A percentile compares a stretch with the other conserved stretches of the same genome.
These are phyloP conservation scores for Ogataea glucozyma DNA, from an alignment of 805 yeast species.

Conservation along the genomic window DNA sequence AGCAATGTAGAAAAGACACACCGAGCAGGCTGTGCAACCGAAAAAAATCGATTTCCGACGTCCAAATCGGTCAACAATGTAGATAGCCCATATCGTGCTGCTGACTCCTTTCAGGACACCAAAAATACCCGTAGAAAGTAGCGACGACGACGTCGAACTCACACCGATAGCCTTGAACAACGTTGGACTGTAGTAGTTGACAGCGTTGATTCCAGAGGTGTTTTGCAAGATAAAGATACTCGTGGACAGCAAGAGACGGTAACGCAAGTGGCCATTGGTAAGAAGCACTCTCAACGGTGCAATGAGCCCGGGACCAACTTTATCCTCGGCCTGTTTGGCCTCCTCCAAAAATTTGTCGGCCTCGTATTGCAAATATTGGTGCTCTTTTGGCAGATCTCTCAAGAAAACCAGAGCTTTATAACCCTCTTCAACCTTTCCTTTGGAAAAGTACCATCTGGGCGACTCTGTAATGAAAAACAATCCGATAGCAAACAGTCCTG, in stretches of 20 bases:
- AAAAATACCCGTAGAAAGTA: constrained; percentile 32
- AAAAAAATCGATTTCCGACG: constrained; percentile 6
- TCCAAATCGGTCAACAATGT: constrained; percentile 5
- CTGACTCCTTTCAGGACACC: constrained; percentile 9
- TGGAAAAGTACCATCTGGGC: constrained; percentile 50
- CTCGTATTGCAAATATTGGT: constrained; percentile 52
- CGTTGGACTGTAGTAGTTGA: constrained; percentile 48
- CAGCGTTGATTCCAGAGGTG: constrained; percentile 47
- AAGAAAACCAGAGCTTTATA: constrained; percentile 39
- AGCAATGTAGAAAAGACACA: constrained; percentile 9
- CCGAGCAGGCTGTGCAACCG: constrained; percentile 5
- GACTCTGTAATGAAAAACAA: constrained; percentile 50
- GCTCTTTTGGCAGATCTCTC: constrained; percentile 36
- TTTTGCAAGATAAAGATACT: constrained; percentile 29
- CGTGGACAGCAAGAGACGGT: constrained; percentile 15
- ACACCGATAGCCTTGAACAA: constrained; percentile 46
- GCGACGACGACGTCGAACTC: constrained; percentile 5
- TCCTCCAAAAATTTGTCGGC: constrained; percentile 61
- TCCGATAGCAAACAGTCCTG: constrained; percentile 41
- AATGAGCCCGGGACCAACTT: constrained; percentile 2
- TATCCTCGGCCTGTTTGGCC: constrained; percentile 31
- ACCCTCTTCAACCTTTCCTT: constrained; percentile 47
- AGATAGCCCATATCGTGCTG: constrained; percentile 5
- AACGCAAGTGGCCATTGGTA: constrained; percentile 26
- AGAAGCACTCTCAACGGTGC: constrained; percentile 47